Percentiles rank a stretch among this genome's conserved stretches.
Evolutionary conservation across 1,284 basidiomycete genomes (phyloP).

Genomic region (Cutaneotrichosporon mucoides): DNA sequence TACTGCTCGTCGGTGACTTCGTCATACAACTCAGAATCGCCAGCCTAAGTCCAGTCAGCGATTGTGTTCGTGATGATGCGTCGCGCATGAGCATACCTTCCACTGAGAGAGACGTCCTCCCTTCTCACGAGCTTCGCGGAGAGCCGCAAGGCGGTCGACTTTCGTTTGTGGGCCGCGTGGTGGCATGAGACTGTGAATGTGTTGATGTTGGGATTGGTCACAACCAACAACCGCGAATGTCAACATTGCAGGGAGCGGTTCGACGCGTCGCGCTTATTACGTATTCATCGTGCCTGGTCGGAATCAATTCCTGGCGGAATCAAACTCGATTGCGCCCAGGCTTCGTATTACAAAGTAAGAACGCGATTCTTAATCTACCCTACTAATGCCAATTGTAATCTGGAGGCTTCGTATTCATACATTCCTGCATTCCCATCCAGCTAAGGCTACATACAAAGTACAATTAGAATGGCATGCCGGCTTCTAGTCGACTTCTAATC

Average conservation of each 20-base stretch:
- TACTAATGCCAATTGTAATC: too few species aligned
- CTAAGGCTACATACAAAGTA: not conserved
- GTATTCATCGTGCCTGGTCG: too few species aligned
- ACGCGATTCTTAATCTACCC: too few species aligned
- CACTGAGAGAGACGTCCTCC: slow-evolving; percentile 51
- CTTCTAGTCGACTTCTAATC: slow-evolving; percentile 10
- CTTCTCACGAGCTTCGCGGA: slow-evolving; percentile 50
- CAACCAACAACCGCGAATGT: too few species aligned
- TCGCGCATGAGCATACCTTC: slow-evolving; percentile 44
- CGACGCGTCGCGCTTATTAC: too few species aligned
- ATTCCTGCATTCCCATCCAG: too few species aligned
- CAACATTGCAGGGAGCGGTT: too few species aligned
- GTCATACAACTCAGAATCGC: slow-evolving; percentile 78
- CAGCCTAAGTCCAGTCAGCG: slow-evolving; percentile 35
- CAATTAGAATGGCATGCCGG: not conserved
- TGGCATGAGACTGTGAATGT: not conserved
- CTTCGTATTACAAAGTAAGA: too few species aligned
- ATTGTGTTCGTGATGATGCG: too few species aligned
- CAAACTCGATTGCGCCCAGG: too few species aligned
- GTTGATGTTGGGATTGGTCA: not conserved
- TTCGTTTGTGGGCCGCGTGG: slow-evolving; percentile 9
- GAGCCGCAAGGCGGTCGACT: slow-evolving; percentile 46
- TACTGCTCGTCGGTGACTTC: slow-evolving; percentile 92
- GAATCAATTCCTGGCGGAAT: too few species aligned
- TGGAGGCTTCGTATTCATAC: too few species aligned